Conservation (phyloP, 306 rosid genomes). For the Cicer pinnatifidum region DNA sequence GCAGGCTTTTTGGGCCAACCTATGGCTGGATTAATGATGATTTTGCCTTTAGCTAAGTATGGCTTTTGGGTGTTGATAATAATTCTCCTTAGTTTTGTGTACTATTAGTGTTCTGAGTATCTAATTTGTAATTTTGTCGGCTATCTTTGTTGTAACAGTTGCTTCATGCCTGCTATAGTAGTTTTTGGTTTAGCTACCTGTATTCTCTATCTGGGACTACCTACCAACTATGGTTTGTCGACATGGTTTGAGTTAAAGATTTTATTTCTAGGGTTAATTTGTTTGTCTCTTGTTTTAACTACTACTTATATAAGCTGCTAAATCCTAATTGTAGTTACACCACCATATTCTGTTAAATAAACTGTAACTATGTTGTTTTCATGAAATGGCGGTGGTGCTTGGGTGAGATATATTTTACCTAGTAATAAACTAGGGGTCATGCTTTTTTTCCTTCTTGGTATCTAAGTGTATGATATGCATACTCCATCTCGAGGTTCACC, state of each 20-base stretch:
- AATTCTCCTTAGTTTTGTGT: constrained; percentile 15
- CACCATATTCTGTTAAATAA: constrained; percentile 27
- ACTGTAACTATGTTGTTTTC: constrained; percentile 3
- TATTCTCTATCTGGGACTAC: neutral
- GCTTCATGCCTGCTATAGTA: neutral
- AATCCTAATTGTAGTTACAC: constrained; percentile 8
- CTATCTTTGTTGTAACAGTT: constrained; percentile 3
- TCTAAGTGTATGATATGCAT: constrained; percentile 16
- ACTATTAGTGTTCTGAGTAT: constrained; percentile 3
- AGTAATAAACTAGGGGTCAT: neutral
- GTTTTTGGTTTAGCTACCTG: neutral
- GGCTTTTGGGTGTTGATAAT: constrained; percentile 5
- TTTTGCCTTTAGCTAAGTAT: constrained; percentile 3
- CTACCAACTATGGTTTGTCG: too few species aligned
- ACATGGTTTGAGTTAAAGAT: constrained; percentile 4
- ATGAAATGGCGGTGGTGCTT: neutral
- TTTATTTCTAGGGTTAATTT: constrained; percentile 13
- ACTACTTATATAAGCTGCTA: neutral
- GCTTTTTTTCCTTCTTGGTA: neutral
- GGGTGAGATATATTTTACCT: constrained; percentile 7
- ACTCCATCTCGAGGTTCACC: constrained; percentile 1
- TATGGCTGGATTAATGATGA: neutral
- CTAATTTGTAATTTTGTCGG: neutral
- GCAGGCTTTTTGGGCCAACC: neutral
- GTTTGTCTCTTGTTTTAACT: constrained; percentile 22